phyloP scores from a whole-genome alignment of 306 rosid genomes.

The Quercus rubra region DNA sequence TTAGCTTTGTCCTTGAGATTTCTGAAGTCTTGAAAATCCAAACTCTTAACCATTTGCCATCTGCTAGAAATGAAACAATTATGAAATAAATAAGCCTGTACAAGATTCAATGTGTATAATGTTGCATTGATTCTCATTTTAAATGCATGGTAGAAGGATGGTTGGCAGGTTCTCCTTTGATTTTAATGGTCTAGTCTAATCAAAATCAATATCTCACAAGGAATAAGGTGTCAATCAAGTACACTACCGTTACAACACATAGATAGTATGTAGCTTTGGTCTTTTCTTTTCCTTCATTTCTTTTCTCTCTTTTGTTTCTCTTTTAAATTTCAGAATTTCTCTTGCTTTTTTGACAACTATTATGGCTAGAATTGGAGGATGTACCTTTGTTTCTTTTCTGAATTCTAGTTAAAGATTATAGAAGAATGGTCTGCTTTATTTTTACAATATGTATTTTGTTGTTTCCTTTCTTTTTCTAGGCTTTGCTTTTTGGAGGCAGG shows the following conservation, averaged over 20 bases:
- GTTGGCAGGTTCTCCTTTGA: not conserved
- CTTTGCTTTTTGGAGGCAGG: constrained; percentile 73
- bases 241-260: not conserved
- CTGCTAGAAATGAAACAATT: not conserved
- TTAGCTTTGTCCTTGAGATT: not conserved
- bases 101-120: not conserved
- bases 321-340: not conserved
- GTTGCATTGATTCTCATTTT: not conserved
- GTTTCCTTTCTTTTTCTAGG: constrained; percentile 39
- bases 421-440: not conserved
- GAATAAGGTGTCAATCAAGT: not conserved
- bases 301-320: not conserved
- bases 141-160: not conserved
- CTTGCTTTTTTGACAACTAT: not conserved
- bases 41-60: not conserved
- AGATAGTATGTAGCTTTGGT: not conserved
- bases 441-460: not conserved
- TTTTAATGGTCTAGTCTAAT: not conserved
- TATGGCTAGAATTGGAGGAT: not conserved
- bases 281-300: not conserved
- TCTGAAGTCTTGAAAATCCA: not conserved
- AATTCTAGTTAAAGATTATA: not conserved
- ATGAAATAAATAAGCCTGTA: not conserved
- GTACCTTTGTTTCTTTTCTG: not conserved
- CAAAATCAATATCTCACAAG: not conserved